Evolutionary conservation across 305 asterid genomes (phyloP).

Genomic region (Andrographis paniculata): DNA sequence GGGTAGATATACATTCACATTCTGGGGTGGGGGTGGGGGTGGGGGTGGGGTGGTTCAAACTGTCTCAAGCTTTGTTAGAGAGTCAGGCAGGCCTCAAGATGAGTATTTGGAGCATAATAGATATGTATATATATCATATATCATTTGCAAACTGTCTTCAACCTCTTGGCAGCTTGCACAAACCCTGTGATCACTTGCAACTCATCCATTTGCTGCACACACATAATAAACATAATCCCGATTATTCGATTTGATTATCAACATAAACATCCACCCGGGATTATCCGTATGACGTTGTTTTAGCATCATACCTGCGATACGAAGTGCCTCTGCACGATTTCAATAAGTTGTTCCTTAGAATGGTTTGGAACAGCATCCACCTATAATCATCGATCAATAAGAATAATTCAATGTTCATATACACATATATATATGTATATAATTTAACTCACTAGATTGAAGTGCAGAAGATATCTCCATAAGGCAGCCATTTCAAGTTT

Average conservation of each 20-base stretch:
- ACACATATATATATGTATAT: too few relatives aligned
- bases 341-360: slow-evolving; percentile 60
- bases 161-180: slow-evolving; percentile 67
- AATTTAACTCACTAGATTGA: slow-evolving; percentile 61
- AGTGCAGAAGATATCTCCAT: slow-evolving; percentile 78
- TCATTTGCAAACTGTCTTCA: slow-evolving; percentile 54
- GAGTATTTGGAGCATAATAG: too few relatives aligned
- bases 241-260: too few relatives aligned
- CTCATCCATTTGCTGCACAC: slow-evolving; percentile 68
- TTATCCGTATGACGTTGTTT: too few relatives aligned
- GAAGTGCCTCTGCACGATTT: slow-evolving; percentile 68
- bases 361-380: slow-evolving; percentile 55
- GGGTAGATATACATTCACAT: slow-evolving; percentile 22
- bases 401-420: too few relatives aligned
- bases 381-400: slow-evolving; percentile 16
- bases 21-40: slow-evolving; percentile 10
- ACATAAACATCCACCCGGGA: too few relatives aligned
- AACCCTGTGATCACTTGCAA: slow-evolving; percentile 72
- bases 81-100: slow-evolving; percentile 20
- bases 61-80: slow-evolving; percentile 28
- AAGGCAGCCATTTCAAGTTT: slow-evolving; percentile 83
- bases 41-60: slow-evolving; percentile 1
- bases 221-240: neutral
- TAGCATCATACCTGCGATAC: slow-evolving; percentile 55
- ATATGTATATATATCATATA: neutral